Conservation (phyloP, 2,329 filamentous ascomycete genomes). For the Curvularia spicifera region DNA sequence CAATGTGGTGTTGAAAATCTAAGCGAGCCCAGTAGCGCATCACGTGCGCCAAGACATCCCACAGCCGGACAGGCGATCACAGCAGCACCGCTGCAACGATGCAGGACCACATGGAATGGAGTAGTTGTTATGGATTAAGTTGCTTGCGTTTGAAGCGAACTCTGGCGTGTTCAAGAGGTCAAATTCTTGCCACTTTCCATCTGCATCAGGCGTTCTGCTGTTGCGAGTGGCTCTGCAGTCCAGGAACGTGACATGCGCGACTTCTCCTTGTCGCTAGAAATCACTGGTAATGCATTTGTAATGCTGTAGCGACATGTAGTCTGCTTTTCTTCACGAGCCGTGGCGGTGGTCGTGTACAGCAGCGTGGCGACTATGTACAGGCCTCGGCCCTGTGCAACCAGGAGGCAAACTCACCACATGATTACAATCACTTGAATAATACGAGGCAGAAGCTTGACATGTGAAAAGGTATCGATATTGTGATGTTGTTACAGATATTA, state of each 20-base stretch:
- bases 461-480: background rate
- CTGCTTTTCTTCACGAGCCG: background rate
- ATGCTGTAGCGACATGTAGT: too few species aligned
- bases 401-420: background rate
- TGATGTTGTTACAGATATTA: slow-evolving; percentile 3
- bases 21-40: slow-evolving; percentile 17
- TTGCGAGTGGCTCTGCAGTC: background rate
- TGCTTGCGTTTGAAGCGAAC: too few species aligned
- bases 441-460: background rate
- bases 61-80: slow-evolving; percentile 1
- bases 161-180: background rate
- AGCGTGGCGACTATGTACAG: background rate
- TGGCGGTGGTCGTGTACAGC: background rate
- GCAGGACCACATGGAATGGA: background rate
- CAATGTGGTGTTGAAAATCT: slow-evolving; percentile 19
- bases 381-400: background rate
- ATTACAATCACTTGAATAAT: background rate
- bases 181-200: background rate
- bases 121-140: background rate
- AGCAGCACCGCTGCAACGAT: background rate
- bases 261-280: background rate
- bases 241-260: background rate
- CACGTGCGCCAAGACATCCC: slow-evolving; percentile 18
- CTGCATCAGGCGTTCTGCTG: background rate
- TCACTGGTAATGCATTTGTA: background rate